Conservation (phyloP, 2,329 filamentous ascomycete species). For the Penicillium sp. region DNA sequence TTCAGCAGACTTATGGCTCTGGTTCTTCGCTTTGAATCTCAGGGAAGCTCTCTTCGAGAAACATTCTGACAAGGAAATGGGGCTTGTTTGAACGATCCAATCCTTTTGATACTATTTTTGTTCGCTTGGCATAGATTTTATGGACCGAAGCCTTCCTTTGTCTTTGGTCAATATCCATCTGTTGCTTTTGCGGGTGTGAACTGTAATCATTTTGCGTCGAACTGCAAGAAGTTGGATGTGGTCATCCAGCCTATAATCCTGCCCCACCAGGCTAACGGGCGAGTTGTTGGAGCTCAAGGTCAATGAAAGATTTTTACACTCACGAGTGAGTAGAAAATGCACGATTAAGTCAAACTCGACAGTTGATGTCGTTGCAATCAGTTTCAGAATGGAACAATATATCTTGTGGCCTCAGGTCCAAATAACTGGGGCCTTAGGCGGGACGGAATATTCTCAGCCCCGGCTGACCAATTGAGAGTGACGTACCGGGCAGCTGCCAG, state of each 20-base stretch:
- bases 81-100: neutral
- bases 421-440: neutral
- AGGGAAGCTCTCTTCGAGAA: neutral
- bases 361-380: neutral
- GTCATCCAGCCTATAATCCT: neutral
- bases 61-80: neutral
- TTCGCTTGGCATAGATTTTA: neutral
- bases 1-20: neutral
- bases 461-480: constrained; percentile 11
- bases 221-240: neutral
- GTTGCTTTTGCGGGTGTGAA: neutral
- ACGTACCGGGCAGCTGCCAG: constrained; percentile 3
- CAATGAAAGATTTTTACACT: neutral
- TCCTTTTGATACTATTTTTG: neutral
- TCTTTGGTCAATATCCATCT: neutral
- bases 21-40: neutral
- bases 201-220: neutral
- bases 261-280: neutral
- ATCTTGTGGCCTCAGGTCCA: no score
- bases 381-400: neutral
- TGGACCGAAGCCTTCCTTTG: neutral
- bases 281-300: neutral
- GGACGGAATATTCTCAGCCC: neutral
- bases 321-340: no score
- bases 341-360: neutral